Evolutionary conservation across 345 rosid genomes (phyloP), one percentile per base, ranked within the genome.

Genomic region (Gynandropsis gynandra): DNA sequence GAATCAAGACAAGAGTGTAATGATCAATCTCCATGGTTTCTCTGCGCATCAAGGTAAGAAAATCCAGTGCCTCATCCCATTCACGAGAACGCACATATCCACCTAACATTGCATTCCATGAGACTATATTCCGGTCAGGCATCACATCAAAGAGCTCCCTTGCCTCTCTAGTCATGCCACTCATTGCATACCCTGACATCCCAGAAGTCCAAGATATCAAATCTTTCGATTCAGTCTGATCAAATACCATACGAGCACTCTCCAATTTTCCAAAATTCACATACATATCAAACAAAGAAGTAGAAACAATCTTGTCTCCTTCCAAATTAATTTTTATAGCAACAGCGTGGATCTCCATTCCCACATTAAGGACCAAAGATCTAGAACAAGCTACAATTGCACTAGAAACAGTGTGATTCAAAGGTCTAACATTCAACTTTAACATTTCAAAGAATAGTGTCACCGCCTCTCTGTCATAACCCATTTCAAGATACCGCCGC

Each of bases 81-180:
- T 67, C 68, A 11, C 42, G 54, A 8, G 61, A 66, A 36, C 56
- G 73, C 62, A 63, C 74, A 64, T 86, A 86, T 43, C 90, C 93
- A 0, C 82, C 90, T 68, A 85, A 53, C 89, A 89, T 81, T 13
- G 82, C 82, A 42, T 85, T 89, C 93, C 95, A 89, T 0, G 97
- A 79, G 64, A 89, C 27, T 4, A 83, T 54, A 68, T 80, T 85
- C 44, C 79, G 68, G 47, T 78, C 81, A 8, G 90, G 90, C 94
- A 89, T 89, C 66, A 72, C 46, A 70, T 78, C 67, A 49, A 89
- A 89, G 37, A 89, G 81, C 35, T 78, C 67, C 49, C 87, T 71
- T 35, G 95, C 95, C 43, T 80, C 80, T 65, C 61, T 55, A 54
- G 58, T 78, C 58, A 71, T 61, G 55, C 94, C 90, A 49, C 52